Base-by-base conservation (phyloP, 768 basidiomycete species). In the Phylloporus scabripes region DNA sequence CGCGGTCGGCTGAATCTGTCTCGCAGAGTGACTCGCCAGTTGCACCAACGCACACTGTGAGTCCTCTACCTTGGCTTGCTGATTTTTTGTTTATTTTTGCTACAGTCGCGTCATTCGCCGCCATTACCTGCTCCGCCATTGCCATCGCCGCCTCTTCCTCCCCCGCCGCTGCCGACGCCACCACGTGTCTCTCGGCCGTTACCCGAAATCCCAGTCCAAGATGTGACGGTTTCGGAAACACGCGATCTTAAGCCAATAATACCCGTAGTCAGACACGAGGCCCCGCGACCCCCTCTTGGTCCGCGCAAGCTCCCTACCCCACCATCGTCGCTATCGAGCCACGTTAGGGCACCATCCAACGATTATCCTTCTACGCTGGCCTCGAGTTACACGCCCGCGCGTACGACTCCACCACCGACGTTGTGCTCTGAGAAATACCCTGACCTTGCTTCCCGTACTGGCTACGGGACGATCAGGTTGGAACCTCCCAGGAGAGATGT, bases 21-120 rank as follows among this genome's bases (percentile, higher is more conserved):
- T 59, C 60, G 64, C 75, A 57, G 64, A 60, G 41, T 53, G 60
- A 69, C 17, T 72, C 56, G 48, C 65, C 58, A 36, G 60, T 55
- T 45, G 59, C 55, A 50, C 51, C 51, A 56, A 60, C 58, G 34
- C 58, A 61, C 23, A 64, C 33, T 48, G 67, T 55, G 59, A 50
- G 56, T 57, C 49, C 24, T 51, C 46, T 51, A 29, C 36, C 26
- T 45, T 26, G 42, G 49, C 15, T 45, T 44, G 4, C 37, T 51
- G 45, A 48, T 43, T 28, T 17, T 14, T 39, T 5, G 20, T 20
- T 21, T 18, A 32, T 20, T 34, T 42, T 31, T 31, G 18, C 20
- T 11, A 18, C 50, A 70, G 68, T 57, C 57, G 24, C 61, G 60
- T 26, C 52, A 59, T 47, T 56, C 62, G 23, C 60, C 64, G 7